A percentile compares a stretch with the other conserved stretches of the same genome.
phyloP scores from a whole-genome alignment of 257 asterid species.

The Voacanga thouarsii region DNA sequence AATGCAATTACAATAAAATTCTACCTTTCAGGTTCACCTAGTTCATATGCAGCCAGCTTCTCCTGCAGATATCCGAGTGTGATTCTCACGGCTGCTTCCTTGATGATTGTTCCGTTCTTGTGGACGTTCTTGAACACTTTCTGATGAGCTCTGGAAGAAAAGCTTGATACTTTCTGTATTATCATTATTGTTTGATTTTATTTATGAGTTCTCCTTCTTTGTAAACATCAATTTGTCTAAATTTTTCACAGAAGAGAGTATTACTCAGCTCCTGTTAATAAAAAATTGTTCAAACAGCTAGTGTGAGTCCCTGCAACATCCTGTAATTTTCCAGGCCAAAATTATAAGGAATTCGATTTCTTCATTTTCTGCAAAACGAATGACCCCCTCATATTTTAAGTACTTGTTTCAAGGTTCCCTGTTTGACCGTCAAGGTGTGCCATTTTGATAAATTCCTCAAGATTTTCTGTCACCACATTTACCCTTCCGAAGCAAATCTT shows the following conservation, averaged over 20 bases:
- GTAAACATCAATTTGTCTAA: background rate
- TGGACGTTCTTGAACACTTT: background rate
- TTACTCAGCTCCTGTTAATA: background rate
- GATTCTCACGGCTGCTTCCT: constrained; percentile 18
- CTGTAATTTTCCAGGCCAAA: background rate
- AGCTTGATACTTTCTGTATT: background rate
- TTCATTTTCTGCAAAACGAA: background rate
- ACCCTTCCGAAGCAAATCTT: too few species aligned
- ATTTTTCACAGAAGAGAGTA: background rate
- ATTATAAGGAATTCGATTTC: background rate
- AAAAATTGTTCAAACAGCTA: background rate
- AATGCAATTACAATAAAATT: background rate
- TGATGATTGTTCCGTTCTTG: constrained; percentile 11
- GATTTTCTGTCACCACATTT: too few species aligned
- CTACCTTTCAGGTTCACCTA: constrained; percentile 23
- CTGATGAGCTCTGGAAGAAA: background rate
- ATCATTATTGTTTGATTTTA: background rate
- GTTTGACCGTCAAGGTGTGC: too few species aligned
- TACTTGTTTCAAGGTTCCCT: too few species aligned
- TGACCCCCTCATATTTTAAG: too few species aligned
- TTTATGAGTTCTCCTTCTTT: background rate
- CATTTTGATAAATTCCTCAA: too few species aligned
- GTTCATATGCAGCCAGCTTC: constrained; percentile 16
- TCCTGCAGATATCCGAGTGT: constrained; percentile 10
- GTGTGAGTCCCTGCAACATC: background rate